Conservation (phyloP, 2,329 filamentous ascomycete species). For the Clonostachys rosea region DNA sequence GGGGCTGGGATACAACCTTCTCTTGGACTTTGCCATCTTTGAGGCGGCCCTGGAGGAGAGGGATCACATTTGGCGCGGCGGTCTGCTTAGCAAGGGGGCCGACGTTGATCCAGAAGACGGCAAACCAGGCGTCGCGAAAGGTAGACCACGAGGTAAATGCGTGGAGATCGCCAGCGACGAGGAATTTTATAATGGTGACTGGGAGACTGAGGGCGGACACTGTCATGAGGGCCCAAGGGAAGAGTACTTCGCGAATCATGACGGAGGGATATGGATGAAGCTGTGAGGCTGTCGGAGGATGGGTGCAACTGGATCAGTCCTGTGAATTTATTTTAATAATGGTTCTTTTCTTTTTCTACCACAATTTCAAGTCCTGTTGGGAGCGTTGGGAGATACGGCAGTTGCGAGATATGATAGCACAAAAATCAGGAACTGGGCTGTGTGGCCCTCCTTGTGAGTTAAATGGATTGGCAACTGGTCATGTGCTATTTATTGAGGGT, state of each 20-base stretch:
- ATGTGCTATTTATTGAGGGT: too few species aligned
- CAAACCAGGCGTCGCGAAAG: slow-evolving; percentile 52
- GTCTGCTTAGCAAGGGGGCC: slow-evolving; percentile 44
- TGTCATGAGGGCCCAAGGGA: slow-evolving; percentile 48
- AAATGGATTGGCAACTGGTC: too few species aligned
- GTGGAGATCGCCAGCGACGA: slow-evolving; percentile 22
- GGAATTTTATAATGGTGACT: slow-evolving; percentile 37
- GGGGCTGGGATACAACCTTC: slow-evolving; percentile 23
- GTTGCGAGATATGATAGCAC: too few species aligned
- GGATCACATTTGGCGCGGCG: slow-evolving; percentile 38
- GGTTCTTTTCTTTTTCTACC: too few species aligned
- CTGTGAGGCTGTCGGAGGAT: too few species aligned
- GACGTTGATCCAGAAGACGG: slow-evolving; percentile 51
- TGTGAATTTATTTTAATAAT: too few species aligned
- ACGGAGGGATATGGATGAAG: background rate
- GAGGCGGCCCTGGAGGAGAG: slow-evolving; percentile 48
- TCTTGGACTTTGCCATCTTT: slow-evolving; percentile 25
- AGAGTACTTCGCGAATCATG: background rate
- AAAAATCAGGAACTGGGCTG: too few species aligned
- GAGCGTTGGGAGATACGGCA: too few species aligned
- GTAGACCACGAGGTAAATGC: slow-evolving; percentile 33
- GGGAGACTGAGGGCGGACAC: slow-evolving; percentile 44
- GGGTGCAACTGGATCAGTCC: too few species aligned
- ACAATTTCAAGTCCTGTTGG: too few species aligned
- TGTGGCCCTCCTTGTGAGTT: too few species aligned